Evolutionary conservation across 129 eudicot species (phyloP).

Genomic region (Pseudognaphalium luteoalbum): DNA sequence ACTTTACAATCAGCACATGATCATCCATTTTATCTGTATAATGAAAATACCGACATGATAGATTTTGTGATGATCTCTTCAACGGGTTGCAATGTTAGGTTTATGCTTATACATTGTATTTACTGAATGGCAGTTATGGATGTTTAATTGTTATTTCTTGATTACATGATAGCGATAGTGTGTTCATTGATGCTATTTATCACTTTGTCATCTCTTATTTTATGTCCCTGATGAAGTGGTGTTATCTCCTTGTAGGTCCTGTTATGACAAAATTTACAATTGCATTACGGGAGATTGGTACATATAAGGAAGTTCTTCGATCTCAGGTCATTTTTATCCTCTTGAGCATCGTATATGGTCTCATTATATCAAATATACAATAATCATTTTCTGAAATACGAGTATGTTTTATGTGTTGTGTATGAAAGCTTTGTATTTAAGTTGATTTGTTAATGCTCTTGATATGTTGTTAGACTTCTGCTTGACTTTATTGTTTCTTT

Average conservation of each 20-base stretch:
- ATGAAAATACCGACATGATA: neutral
- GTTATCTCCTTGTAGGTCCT: conserved; percentile 63
- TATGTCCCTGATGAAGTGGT: conserved; percentile 19
- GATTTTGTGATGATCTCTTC: neutral
- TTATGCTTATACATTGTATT: neutral
- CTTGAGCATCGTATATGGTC: conserved; percentile 11
- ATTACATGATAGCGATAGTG: neutral
- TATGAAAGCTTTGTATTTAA: neutral
- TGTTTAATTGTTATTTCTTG: neutral
- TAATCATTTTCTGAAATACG: conserved; percentile 16
- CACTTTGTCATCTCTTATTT: neutral
- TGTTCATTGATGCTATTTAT: neutral
- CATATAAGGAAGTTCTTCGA: conserved; percentile 98
- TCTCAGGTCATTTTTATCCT: conserved; percentile 65
- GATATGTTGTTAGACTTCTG: neutral
- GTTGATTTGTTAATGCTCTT: neutral
- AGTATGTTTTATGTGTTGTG: neutral
- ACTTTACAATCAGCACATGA: neutral
- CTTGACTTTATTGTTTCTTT: neutral
- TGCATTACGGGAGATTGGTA: conserved; percentile 96
- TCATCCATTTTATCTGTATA: neutral
- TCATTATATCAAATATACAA: neutral
- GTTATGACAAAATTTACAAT: conserved; percentile 98
- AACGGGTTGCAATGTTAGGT: neutral
- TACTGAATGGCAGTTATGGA: neutral